Percentiles rank a stretch among this genome's conserved stretches.
Evolutionary conservation across 148 eudicot species (phyloP).

Genomic region (Persicaria maculosa): DNA sequence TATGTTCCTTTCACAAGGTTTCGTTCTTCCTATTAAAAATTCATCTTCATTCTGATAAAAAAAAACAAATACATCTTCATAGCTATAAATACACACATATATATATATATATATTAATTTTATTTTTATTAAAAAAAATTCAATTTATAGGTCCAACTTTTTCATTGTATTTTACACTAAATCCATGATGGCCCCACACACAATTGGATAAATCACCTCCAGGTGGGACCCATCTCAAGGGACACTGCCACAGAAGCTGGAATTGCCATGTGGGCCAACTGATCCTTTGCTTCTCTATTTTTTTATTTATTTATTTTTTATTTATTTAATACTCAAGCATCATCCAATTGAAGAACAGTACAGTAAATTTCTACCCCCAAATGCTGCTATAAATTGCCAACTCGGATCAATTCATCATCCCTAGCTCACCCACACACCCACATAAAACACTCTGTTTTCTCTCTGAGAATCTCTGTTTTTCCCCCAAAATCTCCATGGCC

Average conservation of each 20-base stretch:
- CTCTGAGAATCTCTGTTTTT: background rate
- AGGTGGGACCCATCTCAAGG: conserved; percentile 25
- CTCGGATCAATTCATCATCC: conserved; percentile 6
- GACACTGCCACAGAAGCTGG: conserved; percentile 33
- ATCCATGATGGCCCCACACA: conserved; percentile 10
- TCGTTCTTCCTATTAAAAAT: background rate
- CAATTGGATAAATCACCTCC: conserved; percentile 32
- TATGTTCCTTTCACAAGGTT: background rate
- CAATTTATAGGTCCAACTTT: background rate
- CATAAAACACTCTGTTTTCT: background rate
- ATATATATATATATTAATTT: background rate
- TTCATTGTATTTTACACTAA: conserved; percentile 10
- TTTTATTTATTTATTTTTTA: background rate
- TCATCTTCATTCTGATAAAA: too few relatives aligned
- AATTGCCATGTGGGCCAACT: conserved; percentile 33
- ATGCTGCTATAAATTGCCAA: conserved; percentile 5
- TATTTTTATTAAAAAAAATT: background rate
- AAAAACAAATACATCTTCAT: background rate
- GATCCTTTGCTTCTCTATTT: background rate
- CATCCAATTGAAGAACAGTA: background rate
- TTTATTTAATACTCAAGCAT: background rate
- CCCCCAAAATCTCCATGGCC: conserved; percentile 1
- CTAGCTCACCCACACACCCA: background rate
- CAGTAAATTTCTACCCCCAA: background rate
- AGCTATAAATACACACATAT: too few relatives aligned